Evolutionary conservation across 495 filamentous ascomycete species (phyloP).

Genomic region (Pyrenopolyporus hunteri): DNA sequence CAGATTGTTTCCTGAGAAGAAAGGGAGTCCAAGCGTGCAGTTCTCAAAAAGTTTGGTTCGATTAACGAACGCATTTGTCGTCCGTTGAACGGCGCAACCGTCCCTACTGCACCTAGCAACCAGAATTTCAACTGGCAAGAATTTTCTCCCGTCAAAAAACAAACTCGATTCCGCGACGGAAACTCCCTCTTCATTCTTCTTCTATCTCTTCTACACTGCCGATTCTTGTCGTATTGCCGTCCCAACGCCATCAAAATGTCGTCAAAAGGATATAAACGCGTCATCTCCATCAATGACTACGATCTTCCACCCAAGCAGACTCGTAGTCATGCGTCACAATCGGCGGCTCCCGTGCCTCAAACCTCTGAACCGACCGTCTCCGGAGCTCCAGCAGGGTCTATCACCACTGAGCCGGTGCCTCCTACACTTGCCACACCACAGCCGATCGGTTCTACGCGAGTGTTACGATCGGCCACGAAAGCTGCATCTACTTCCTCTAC

Average conservation of each 20-base stretch:
- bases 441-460: too few relatives aligned
- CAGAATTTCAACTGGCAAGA: neutral
- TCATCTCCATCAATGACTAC: slow-evolving; percentile 3
- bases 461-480: too few relatives aligned
- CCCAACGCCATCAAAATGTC: neutral
- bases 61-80: neutral
- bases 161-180: neutral
- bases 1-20: neutral
- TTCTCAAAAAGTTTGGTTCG: too few relatives aligned
- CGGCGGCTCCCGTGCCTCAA: too few relatives aligned
- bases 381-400: too few relatives aligned
- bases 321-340: neutral
- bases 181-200: neutral
- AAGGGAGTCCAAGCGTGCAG: too few relatives aligned
- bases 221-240: neutral
- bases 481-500: too few relatives aligned
- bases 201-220: neutral
- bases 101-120: neutral
- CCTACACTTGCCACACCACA: too few relatives aligned
- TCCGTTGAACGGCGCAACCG: neutral
- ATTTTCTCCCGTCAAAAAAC: neutral
- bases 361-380: too few relatives aligned
- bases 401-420: too few relatives aligned
- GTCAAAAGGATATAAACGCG: neutral
- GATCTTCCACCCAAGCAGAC: slow-evolving; percentile 3